phyloP scores from a whole-genome alignment of 768 basidiomycete species.

The Pisolithus sp. region DNA sequence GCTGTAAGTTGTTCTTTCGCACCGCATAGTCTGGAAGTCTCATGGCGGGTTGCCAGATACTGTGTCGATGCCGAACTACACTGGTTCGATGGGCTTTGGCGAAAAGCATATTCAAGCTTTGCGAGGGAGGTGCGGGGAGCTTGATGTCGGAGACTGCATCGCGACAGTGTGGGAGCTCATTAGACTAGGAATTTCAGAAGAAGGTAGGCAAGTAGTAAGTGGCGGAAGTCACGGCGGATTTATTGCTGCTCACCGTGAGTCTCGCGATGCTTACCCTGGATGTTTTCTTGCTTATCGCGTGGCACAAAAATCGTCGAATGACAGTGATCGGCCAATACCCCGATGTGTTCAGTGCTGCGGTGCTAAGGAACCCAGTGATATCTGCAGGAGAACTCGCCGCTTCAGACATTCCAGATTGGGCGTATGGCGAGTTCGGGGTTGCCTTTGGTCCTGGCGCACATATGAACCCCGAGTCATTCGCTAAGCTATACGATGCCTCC shows the following conservation, averaged over 20 bases:
- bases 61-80: constrained; percentile 58
- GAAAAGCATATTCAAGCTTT: constrained; percentile 51
- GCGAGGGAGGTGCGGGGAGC: constrained; percentile 51
- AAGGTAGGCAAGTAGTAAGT: constrained; percentile 47
- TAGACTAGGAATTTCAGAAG: constrained; percentile 40
- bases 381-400: constrained; percentile 48
- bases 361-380: constrained; percentile 66
- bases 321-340: constrained; percentile 62
- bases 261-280: neutral
- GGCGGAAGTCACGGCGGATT: constrained; percentile 75
- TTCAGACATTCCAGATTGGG: constrained; percentile 70
- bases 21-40: neutral
- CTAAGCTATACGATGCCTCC: constrained; percentile 41
- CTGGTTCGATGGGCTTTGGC: constrained; percentile 61
- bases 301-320: neutral
- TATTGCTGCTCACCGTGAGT: constrained; percentile 50
- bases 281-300: neutral
- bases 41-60: constrained; percentile 36
- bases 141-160: constrained; percentile 64
- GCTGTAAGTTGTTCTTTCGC: constrained; percentile 39
- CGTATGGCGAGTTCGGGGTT: constrained; percentile 35
- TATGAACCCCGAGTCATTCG: constrained; percentile 41
- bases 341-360: constrained; percentile 53
- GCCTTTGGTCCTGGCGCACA: constrained; percentile 30
- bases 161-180: constrained; percentile 47